Conservation (phyloP, 2,329 filamentous ascomycete species). For the Curvularia spicifera region DNA sequence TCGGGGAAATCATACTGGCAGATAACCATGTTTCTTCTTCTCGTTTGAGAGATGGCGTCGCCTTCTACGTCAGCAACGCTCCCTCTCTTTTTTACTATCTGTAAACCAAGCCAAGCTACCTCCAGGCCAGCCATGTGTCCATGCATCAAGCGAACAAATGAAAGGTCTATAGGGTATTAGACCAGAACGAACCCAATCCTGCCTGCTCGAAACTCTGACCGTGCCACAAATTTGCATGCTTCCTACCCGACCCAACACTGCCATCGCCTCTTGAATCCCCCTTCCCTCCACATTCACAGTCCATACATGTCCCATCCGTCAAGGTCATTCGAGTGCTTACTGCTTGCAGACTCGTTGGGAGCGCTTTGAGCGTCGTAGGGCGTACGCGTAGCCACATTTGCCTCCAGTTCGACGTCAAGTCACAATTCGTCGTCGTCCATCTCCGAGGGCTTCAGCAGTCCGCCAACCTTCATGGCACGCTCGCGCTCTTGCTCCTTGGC, state of each 20-base stretch:
- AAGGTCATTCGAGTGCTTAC: conserved; percentile 42
- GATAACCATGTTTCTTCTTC: conserved; percentile 30
- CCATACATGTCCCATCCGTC: conserved; percentile 74
- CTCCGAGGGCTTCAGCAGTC: conserved; percentile 95
- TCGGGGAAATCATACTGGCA: conserved; percentile 3
- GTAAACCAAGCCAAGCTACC: conserved; percentile 32
- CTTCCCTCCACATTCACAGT: conserved; percentile 42
- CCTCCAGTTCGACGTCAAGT: conserved; percentile 63
- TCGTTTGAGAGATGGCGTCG: conserved; percentile 29
- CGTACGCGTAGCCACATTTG: conserved; percentile 46
- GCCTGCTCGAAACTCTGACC: conserved; percentile 17
- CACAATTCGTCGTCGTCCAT: conserved; percentile 83
- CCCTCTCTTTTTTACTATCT: conserved; percentile 38
- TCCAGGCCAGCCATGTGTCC: conserved; percentile 31
- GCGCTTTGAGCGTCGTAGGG: conserved; percentile 39
- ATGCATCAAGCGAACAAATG: conserved; percentile 31
- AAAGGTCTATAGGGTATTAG: conserved; percentile 37
- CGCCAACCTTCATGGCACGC: conserved; percentile 91
- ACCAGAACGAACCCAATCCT: conserved; percentile 26
- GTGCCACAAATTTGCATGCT: conserved; percentile 21
- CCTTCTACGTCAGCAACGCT: conserved; percentile 32
- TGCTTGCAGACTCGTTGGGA: conserved; percentile 20
- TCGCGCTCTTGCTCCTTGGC: conserved; percentile 89
- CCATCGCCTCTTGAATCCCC: conserved; percentile 14
- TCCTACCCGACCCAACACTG: conserved; percentile 18